phyloP scores from a whole-genome alignment of 2,329 filamentous ascomycete genomes.

The Aspergillus fijiensis region DNA sequence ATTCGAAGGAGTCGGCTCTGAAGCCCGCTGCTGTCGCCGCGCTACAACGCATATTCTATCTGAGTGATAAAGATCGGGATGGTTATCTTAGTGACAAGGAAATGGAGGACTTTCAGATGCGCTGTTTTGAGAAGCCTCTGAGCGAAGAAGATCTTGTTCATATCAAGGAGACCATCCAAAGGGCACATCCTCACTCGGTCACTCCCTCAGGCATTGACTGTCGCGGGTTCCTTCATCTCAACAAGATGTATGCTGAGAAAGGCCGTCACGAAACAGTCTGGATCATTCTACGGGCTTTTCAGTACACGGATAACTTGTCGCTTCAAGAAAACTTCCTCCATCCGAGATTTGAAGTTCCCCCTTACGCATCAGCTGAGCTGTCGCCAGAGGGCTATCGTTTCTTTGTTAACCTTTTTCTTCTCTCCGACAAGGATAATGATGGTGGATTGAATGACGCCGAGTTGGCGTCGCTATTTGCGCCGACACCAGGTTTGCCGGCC shows the following conservation, averaged over 20 bases:
- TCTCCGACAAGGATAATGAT: constrained; percentile 97
- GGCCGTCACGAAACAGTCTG: constrained; percentile 97
- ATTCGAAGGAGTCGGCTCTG: constrained; percentile 85
- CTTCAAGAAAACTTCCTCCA: constrained; percentile 88
- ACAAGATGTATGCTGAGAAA: constrained; percentile 96
- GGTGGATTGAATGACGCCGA: constrained; percentile 87
- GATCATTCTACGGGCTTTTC: constrained; percentile 92
- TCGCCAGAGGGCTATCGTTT: constrained; percentile 94
- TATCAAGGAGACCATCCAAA: constrained; percentile 84
- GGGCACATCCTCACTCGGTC: constrained; percentile 62
- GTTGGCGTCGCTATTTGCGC: constrained; percentile 81
- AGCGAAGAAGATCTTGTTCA: constrained; percentile 79
- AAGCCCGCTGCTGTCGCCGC: constrained; percentile 89
- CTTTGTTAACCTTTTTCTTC: constrained; percentile 91
- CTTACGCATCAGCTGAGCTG: constrained; percentile 87
- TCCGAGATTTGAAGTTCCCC: constrained; percentile 90
- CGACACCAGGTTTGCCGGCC: constrained; percentile 81
- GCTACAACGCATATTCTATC: constrained; percentile 85
- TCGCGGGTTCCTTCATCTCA: constrained; percentile 81
- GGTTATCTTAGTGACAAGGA: constrained; percentile 87
- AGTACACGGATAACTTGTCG: constrained; percentile 93
- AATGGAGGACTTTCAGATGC: constrained; percentile 84
- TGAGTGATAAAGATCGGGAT: constrained; percentile 95
- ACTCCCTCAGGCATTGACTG: constrained; percentile 74
- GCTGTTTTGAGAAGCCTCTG: constrained; percentile 87